Evolutionary conservation across 1,139 yeast genomes (phyloP).

Genomic region (Nakaseomyces glabratus): DNA sequence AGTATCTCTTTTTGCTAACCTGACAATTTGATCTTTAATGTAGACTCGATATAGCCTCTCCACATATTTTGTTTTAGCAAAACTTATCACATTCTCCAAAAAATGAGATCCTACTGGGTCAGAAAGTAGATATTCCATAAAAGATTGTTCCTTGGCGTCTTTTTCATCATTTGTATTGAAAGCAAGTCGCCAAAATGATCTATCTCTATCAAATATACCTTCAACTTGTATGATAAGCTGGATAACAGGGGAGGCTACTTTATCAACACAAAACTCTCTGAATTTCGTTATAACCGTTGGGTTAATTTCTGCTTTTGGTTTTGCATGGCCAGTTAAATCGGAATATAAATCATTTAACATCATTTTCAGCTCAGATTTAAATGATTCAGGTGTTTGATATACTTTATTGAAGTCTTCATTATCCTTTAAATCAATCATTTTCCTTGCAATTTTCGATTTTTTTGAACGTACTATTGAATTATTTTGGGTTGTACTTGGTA

Average conservation of each 20-base stretch:
- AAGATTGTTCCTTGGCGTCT: conserved; percentile 64
- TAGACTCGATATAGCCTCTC: conserved; percentile 62
- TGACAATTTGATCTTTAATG: conserved; percentile 64
- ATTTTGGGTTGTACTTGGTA: conserved; percentile 68
- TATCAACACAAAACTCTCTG: conserved; percentile 68
- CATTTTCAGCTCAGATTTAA: conserved; percentile 51
- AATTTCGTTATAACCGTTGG: conserved; percentile 35
- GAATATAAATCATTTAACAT: conserved; percentile 35
- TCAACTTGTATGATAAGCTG: conserved; percentile 77
- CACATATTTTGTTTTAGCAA: conserved; percentile 57
- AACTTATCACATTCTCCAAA: conserved; percentile 59
- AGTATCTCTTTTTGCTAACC: conserved; percentile 66
- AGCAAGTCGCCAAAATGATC: conserved; percentile 53
- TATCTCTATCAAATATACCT: conserved; percentile 64
- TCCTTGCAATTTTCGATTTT: conserved; percentile 81
- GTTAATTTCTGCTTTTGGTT: conserved; percentile 26
- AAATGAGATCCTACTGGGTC: conserved; percentile 91
- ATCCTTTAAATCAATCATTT: conserved; percentile 83
- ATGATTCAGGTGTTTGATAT: conserved; percentile 65
- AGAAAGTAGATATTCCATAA: conserved; percentile 72
- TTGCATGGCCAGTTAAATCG: conserved; percentile 34
- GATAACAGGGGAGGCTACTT: conserved; percentile 78
- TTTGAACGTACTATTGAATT: conserved; percentile 77
- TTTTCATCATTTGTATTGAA: conserved; percentile 39
- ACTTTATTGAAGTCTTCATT: conserved; percentile 56